phyloP scores from a whole-genome alignment of 345 rosid species.

The Murraya koenigii region DNA sequence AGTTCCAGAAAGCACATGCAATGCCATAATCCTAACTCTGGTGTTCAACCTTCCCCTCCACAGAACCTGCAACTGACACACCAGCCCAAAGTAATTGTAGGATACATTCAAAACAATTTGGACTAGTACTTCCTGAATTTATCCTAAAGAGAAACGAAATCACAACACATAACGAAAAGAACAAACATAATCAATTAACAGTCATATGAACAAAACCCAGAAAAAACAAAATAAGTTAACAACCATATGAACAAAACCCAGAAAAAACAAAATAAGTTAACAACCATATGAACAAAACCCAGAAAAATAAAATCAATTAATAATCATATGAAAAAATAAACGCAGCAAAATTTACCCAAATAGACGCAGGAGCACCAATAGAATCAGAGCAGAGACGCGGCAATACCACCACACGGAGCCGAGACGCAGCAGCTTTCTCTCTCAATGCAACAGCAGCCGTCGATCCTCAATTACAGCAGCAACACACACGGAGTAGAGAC shows the following conservation, averaged over 20 bases:
- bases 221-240: background rate
- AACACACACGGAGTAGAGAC: too few relatives aligned
- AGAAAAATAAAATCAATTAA: too few relatives aligned
- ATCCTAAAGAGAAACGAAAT: background rate
- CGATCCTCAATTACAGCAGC: too few relatives aligned
- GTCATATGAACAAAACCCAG: background rate
- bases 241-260: background rate
- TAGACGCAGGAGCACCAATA: too few relatives aligned
- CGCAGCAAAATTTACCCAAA: too few relatives aligned
- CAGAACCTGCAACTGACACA: background rate
- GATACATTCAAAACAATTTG: background rate
- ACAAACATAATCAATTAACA: background rate
- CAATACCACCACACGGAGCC: too few relatives aligned
- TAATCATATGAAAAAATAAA: too few relatives aligned
- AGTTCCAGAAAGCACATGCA: background rate
- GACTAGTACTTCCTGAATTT: background rate
- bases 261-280: background rate
- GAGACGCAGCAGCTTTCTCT: too few relatives aligned
- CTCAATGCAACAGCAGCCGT: too few relatives aligned
- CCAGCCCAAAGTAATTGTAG: background rate
- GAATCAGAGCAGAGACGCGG: too few relatives aligned
- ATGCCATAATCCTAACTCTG: background rate
- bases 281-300: background rate
- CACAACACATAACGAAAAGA: background rate
- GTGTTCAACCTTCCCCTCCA: background rate